Base-by-base conservation (phyloP, 2,329 filamentous ascomycete species). In the Ascochyta pisi region DNA sequence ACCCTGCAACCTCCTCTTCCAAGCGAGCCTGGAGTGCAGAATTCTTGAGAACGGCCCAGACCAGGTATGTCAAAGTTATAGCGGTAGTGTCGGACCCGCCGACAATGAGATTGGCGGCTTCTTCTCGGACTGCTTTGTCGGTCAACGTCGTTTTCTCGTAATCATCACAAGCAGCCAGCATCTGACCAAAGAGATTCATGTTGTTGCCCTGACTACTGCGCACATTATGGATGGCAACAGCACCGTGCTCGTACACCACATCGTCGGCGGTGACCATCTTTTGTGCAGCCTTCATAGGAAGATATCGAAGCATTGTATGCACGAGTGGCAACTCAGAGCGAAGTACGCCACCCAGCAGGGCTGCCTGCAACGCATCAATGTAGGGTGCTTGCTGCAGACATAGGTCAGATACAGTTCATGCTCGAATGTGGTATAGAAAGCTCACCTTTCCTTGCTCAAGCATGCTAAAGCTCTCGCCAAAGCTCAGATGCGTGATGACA, bases 391-490 rank as follows among this genome's bases (percentile, higher is more conserved):
- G 54, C 55, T 67, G 27, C 6, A 1, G 5, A 22, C 58, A 6
- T 3, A 13, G 7, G 29, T 59, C 29, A 59, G 39, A 1, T 13
- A 1, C 4, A 16, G 1, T 12, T 7, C 16, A 31, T 22, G 9
- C 10, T 3, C 27, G 33, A 3, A 9, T 4, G 15, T 10, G 22
- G 16, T 37, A n/a, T 23, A 16, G 19, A 22, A 23, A 1, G 51
- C 64, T 43, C 50, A 74, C 71, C 50, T 71, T 40, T 7, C 76
- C 77, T 8, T 57, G 58, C 41, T 77, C 71, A 9, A 79, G 57
- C 65, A 77, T 77, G 6, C 68, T 61, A 50, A 79, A 78, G 1
- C 63, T 67, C 38, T 77, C 73, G 15, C 77, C 77, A 55, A 79
- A 78, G 35, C 71, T 70, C 4, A 79, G 55, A 43, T 76, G 64